Conservation (phyloP, 2,329 filamentous ascomycete species). For the Beauveria caledonica region DNA sequence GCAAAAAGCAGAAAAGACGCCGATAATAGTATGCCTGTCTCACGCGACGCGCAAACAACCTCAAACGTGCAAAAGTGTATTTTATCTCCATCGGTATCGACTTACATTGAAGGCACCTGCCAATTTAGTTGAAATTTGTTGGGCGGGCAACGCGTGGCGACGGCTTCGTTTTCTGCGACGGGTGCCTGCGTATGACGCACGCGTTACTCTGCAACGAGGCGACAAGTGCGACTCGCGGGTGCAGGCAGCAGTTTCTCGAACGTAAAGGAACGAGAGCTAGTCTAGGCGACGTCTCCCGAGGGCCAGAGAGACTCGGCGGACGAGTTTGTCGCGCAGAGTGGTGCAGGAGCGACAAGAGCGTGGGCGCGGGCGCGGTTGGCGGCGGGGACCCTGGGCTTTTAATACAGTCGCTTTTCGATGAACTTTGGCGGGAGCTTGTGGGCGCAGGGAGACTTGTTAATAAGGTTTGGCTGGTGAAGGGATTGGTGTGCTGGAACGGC, state of each 20-base stretch:
- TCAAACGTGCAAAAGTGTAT: not conserved
- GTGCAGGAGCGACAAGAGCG: not conserved
- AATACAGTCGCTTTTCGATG: not conserved
- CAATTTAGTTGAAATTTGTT: not conserved
- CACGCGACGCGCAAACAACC: not conserved
- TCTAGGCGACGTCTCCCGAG: constrained; percentile 1
- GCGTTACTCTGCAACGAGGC: not conserved
- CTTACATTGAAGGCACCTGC: constrained; percentile 12
- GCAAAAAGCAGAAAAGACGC: not conserved
- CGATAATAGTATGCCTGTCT: not conserved
- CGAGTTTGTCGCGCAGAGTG: not conserved
- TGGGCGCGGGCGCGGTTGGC: not conserved
- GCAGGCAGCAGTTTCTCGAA: not conserved
- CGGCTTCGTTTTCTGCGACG: not conserved
- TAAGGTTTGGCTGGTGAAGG: not conserved
- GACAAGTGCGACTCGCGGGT: not conserved
- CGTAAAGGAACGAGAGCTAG: not conserved
- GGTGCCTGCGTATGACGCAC: not conserved
- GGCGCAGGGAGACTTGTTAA: not conserved
- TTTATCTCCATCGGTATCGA: not conserved
- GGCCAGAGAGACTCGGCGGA: not conserved
- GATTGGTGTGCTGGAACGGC: not conserved
- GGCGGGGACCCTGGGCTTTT: not conserved
- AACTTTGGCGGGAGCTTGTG: not conserved
- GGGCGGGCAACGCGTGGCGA: not conserved